phyloP scores from a whole-genome alignment of 805 yeast genomes.

The Schwanniomyces sp. region DNA sequence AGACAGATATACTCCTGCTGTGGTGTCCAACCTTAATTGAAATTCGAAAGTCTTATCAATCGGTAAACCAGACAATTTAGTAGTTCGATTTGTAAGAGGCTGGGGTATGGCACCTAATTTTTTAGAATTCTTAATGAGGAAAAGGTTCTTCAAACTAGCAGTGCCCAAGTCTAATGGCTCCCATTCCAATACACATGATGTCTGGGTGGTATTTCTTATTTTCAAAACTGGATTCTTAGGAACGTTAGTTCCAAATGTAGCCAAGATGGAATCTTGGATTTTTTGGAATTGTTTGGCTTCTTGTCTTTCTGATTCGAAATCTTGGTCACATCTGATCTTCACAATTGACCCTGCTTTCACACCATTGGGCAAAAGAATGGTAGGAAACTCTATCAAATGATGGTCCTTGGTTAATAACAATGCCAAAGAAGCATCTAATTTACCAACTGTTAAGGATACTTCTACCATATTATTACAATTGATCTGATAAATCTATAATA shows the following conservation, averaged over 20 bases:
- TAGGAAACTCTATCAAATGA: conserved; percentile 95
- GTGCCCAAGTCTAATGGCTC: conserved; percentile 83
- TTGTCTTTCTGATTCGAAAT: conserved; percentile 58
- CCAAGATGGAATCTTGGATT: conserved; percentile 72
- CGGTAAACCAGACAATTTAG: conserved; percentile 88
- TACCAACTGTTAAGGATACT: conserved; percentile 92
- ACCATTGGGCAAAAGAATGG: conserved; percentile 84
- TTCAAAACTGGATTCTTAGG: conserved; percentile 73
- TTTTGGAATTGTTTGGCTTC: conserved; percentile 59
- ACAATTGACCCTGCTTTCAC: conserved; percentile 92
- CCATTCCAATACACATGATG: conserved; percentile 95
- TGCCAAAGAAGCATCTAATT: conserved; percentile 93
- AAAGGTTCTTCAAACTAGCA: conserved; percentile 71
- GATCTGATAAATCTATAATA: neutral
- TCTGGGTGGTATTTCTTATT: conserved; percentile 82
- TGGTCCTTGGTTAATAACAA: conserved; percentile 86
- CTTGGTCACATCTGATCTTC: conserved; percentile 79
- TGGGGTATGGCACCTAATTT: conserved; percentile 82
- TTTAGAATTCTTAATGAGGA: conserved; percentile 70
- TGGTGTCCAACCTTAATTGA: conserved; percentile 77
- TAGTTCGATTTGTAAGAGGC: conserved; percentile 73
- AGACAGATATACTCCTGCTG: conserved; percentile 83
- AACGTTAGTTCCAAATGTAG: conserved; percentile 66
- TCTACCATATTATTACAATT: conserved; percentile 58
- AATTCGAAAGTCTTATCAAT: conserved; percentile 81